A percentile compares a stretch with the other conserved stretches of the same genome.
Conservation (phyloP, 164 flowering plant genomes). For the Tetracentron sinense region DNA sequence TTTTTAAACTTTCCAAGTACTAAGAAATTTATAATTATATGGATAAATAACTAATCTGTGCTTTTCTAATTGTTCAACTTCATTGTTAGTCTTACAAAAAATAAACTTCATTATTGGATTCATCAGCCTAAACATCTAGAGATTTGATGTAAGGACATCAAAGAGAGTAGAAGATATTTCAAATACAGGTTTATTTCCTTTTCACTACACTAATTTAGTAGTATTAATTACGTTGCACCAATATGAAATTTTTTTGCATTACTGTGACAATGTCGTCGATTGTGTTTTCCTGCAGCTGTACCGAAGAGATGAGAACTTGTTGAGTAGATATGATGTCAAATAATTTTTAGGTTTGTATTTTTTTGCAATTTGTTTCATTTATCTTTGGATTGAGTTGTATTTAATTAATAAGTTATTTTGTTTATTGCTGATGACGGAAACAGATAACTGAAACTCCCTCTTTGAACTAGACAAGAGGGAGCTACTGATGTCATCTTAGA, state of each 20-base stretch:
- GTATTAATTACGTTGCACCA: too few relatives aligned
- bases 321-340: conserved; percentile 51
- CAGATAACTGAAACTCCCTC: too few relatives aligned
- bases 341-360: conserved; percentile 31
- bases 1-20: too few relatives aligned
- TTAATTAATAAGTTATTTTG: background rate
- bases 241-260: too few relatives aligned
- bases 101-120: too few relatives aligned
- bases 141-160: conserved; percentile 92
- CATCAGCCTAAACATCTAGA: conserved; percentile 69
- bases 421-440: too few relatives aligned
- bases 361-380: background rate
- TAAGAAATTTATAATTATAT: too few relatives aligned
- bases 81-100: conserved; percentile 3
- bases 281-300: conserved; percentile 37
- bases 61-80: background rate
- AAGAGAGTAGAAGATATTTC: conserved; percentile 52
- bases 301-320: conserved; percentile 45
- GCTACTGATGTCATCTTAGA: too few relatives aligned
- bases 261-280: too few relatives aligned
- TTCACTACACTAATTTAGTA: too few relatives aligned
- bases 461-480: too few relatives aligned
- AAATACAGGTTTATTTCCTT: conserved; percentile 48
- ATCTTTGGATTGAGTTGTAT: background rate
- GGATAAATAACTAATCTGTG: background rate